phyloP scores from a whole-genome alignment of 1,284 basidiomycete species.

The Tetrapyrgos nigripes region DNA sequence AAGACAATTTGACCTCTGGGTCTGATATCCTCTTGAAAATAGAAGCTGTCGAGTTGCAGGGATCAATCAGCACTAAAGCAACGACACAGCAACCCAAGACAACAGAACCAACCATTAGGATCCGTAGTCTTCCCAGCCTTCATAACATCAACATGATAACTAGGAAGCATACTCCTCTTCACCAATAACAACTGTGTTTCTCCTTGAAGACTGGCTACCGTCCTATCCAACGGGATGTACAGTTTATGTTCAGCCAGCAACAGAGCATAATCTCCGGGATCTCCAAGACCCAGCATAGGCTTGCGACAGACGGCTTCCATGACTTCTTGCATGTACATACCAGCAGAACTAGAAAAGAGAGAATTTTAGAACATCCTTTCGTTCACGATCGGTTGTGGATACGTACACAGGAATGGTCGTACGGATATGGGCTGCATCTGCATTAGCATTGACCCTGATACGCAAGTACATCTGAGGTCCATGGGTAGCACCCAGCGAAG shows the following conservation, averaged over 20 bases:
- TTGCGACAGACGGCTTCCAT: conserved; percentile 86
- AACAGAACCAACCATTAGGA: conserved; percentile 77
- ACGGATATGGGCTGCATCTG: conserved; percentile 81
- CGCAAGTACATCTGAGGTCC: conserved; percentile 84
- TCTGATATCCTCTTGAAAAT: conserved; percentile 90
- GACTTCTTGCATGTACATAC: conserved; percentile 98
- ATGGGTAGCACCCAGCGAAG: conserved; percentile 70
- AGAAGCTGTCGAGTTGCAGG: conserved; percentile 78
- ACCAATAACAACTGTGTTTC: conserved; percentile 87
- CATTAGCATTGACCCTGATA: conserved; percentile 78
- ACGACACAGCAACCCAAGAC: conserved; percentile 1
- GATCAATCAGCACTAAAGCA: conserved; percentile 5
- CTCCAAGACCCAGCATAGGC: conserved; percentile 71
- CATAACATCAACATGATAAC: conserved; percentile 68
- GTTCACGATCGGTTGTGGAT: background rate
- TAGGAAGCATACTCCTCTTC: conserved; percentile 77
- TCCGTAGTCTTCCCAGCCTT: conserved; percentile 78
- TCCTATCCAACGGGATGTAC: conserved; percentile 93
- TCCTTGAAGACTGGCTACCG: conserved; percentile 91
- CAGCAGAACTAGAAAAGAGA: conserved; percentile 66
- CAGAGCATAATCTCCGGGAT: conserved; percentile 86
- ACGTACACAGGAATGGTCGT: conserved; percentile 90
- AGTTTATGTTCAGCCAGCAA: conserved; percentile 82
- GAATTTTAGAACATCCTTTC: background rate
- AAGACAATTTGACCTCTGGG: conserved; percentile 64